These are phyloP conservation scores for Conidiobolus incongruus DNA, from an alignment of 371 early-diverging fungal genomes.

Conservation along the genomic window DNA sequence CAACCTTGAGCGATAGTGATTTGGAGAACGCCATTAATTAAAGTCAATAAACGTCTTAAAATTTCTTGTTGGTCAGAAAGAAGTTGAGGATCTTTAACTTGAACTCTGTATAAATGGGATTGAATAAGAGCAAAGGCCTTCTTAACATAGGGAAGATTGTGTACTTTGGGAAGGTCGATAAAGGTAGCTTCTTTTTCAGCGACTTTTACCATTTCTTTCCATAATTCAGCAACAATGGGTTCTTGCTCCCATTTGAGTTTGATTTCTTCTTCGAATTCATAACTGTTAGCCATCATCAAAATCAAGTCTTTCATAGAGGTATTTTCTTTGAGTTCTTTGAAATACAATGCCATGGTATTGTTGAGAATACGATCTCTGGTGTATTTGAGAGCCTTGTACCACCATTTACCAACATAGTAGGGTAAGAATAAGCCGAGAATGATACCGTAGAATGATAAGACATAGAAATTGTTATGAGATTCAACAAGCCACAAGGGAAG, in stretches of 20 bases:
- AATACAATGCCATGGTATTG: slow-evolving; percentile 72
- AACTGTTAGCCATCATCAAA: slow-evolving; percentile 36
- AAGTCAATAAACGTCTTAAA: slow-evolving; percentile 36
- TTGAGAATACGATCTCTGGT: slow-evolving; percentile 77
- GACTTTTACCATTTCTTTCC: slow-evolving; percentile 24
- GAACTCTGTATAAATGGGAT: slow-evolving; percentile 64
- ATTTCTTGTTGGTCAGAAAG: slow-evolving; percentile 45
- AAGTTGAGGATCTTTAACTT: slow-evolving; percentile 26
- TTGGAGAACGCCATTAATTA: slow-evolving; percentile 65
- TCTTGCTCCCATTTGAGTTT: slow-evolving; percentile 24
- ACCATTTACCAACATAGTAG: slow-evolving; percentile 72
- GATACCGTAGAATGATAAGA: slow-evolving; percentile 35
- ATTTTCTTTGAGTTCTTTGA: slow-evolving; percentile 65
- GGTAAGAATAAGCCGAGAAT: slow-evolving; percentile 80
- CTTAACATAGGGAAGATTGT: slow-evolving; percentile 14
- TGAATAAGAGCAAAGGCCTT: slow-evolving; percentile 61
- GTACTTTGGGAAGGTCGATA: slow-evolving; percentile 18
- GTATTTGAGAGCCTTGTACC: slow-evolving; percentile 69
- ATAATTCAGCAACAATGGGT: slow-evolving; percentile 18
- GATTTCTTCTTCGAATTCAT: slow-evolving; percentile 41
- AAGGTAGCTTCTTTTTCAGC: slow-evolving; percentile 31
- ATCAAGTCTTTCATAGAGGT: slow-evolving; percentile 25
- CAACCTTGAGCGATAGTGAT: slow-evolving; percentile 36
- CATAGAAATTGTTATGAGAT: slow-evolving; percentile 47
- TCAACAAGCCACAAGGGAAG: slow-evolving; percentile 78